Evolutionary conservation across 169 alveolate genomes (phyloP).

Genomic region (Plasmodium sp.): DNA sequence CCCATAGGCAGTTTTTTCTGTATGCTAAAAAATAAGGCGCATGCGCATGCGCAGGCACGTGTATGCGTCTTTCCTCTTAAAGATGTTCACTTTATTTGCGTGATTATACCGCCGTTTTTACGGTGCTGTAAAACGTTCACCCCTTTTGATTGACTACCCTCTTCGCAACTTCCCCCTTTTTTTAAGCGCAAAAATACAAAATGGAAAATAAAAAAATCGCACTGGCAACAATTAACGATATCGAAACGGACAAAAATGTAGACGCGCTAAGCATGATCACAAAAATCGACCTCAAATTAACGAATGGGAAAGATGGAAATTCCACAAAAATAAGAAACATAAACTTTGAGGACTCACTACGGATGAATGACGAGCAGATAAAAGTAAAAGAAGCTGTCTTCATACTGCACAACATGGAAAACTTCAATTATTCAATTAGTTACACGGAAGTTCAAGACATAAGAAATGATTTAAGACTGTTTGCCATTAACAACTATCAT

Average conservation of each 20-base stretch:
- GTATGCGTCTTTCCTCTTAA: background rate
- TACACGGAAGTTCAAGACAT: conserved; percentile 77
- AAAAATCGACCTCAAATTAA: conserved; percentile 33
- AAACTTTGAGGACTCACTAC: conserved; percentile 44
- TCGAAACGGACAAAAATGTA: conserved; percentile 64
- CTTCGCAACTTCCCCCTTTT: background rate
- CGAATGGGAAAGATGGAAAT: conserved; percentile 21
- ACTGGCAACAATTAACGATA: conserved; percentile 58
- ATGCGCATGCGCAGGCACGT: background rate
- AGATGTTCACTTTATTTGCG: background rate
- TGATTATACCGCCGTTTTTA: background rate
- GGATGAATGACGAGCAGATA: conserved; percentile 61
- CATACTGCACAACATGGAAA: conserved; percentile 62
- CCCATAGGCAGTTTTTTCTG: background rate
- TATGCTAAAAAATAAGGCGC: background rate
- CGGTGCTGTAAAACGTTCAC: background rate
- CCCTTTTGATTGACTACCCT: background rate
- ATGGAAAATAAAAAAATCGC: conserved; percentile 53
- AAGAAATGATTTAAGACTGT: conserved; percentile 76
- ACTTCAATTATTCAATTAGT: conserved; percentile 65
- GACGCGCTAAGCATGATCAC: conserved; percentile 58
- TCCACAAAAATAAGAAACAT: conserved; percentile 18
- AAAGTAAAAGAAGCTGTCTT: conserved; percentile 74
- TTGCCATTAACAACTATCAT: conserved; percentile 77
- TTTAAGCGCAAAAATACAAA: background rate